phyloP scores from a whole-genome alignment of 2,329 filamentous ascomycete genomes.

The Pseudogymnoascus sp. region DNA sequence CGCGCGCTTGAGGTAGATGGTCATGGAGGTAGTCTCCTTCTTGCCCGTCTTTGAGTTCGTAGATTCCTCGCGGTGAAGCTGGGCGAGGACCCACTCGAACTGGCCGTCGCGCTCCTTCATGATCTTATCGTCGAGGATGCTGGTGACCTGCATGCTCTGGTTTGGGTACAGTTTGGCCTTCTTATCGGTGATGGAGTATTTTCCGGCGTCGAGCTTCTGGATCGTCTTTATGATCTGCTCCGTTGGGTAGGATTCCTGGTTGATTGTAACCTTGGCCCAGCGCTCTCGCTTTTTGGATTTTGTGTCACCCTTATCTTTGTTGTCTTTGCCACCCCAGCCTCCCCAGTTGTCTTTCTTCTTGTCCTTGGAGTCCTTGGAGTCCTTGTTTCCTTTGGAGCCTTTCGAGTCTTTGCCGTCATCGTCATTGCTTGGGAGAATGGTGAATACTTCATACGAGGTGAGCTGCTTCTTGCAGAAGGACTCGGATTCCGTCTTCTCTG shows the following conservation, averaged over 20 bases:
- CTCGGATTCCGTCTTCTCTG: conserved; percentile 17
- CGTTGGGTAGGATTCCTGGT: conserved; percentile 20
- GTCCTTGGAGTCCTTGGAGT: neutral
- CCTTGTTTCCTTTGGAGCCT: neutral
- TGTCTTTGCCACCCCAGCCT: neutral
- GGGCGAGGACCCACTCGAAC: conserved; percentile 25
- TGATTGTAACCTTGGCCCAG: conserved; percentile 14
- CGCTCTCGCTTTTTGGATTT: conserved; percentile 23
- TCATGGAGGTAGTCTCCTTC: conserved; percentile 23
- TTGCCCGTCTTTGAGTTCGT: conserved; percentile 11
- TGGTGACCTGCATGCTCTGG: conserved; percentile 24
- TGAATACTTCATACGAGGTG: conserved; percentile 20
- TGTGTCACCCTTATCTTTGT: conserved; percentile 12
- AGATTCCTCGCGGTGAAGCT: conserved; percentile 19
- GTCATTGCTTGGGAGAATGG: conserved; percentile 13
- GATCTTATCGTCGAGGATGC: conserved; percentile 21
- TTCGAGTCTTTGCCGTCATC: conserved; percentile 5
- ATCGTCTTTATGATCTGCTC: conserved; percentile 23
- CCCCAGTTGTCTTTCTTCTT: neutral
- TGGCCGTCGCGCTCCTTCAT: conserved; percentile 16
- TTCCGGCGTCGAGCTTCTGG: conserved; percentile 20
- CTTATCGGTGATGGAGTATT: conserved; percentile 21
- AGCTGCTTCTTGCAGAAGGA: conserved; percentile 20
- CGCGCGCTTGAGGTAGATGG: conserved; percentile 21
- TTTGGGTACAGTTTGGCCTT: conserved; percentile 20